A percentile compares a stretch with the other conserved stretches of the same genome.
These are phyloP conservation scores for Rhynchospora tenuis DNA, from an alignment of 176 grass and related monocot genomes.

Conservation along the genomic window DNA sequence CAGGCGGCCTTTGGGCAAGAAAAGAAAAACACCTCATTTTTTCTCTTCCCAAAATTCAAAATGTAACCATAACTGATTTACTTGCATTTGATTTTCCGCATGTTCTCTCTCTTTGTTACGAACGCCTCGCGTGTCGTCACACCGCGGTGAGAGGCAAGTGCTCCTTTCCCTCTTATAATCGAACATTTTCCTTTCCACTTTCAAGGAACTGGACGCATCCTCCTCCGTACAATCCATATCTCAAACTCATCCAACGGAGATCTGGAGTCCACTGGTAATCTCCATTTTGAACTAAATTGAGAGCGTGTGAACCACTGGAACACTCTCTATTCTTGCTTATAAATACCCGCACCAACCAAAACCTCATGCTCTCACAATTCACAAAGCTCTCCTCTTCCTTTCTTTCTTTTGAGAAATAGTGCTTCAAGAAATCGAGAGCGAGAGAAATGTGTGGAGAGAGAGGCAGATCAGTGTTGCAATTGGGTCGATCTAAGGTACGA, in stretches of 20 bases:
- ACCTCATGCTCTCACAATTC: neutral
- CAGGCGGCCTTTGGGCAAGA: neutral
- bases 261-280: neutral
- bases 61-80: neutral
- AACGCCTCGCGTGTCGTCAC: neutral
- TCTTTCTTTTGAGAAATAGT: neutral
- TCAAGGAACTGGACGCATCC: neutral
- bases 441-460: neutral
- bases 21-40: neutral
- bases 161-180: neutral
- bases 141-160: too few relatives aligned
- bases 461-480: neutral
- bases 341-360: neutral
- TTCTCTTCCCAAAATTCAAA: slow-evolving; percentile 5
- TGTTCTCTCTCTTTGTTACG: neutral
- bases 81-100: neutral
- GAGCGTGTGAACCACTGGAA: neutral
- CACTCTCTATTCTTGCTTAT: neutral
- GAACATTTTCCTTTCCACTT: neutral
- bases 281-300: neutral
- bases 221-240: neutral
- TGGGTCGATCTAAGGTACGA: neutral
- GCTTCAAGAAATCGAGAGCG: neutral
- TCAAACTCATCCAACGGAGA: neutral
- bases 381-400: neutral